A percentile compares a stretch with the other conserved stretches of the same genome.
Conservation (phyloP, 345 rosid genomes). For the Euphorbia lathyris region DNA sequence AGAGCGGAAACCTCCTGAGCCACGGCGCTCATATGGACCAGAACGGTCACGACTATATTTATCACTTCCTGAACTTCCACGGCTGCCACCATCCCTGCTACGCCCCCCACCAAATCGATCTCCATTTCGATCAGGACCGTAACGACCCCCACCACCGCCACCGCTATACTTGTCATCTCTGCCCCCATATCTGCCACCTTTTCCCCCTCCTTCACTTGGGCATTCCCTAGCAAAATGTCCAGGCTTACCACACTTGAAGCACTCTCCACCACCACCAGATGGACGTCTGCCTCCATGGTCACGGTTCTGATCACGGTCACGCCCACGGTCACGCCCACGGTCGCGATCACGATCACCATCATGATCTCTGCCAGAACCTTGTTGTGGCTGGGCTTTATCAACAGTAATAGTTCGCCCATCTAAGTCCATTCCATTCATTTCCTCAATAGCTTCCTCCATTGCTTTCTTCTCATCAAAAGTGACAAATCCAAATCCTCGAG, state of each 20-base stretch:
- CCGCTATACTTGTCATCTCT: conserved; percentile 43
- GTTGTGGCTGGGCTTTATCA: conserved; percentile 91
- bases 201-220: conserved; percentile 61
- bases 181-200: conserved; percentile 46
- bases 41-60: conserved; percentile 73
- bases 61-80: conserved; percentile 73
- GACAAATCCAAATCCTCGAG: conserved; percentile 97
- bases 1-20: conserved; percentile 52
- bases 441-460: conserved; percentile 89
- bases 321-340: conserved; percentile 63
- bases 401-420: conserved; percentile 91
- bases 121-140: conserved; percentile 82
- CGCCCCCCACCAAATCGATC: conserved; percentile 78
- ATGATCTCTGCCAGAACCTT: conserved; percentile 68
- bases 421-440: conserved; percentile 86
- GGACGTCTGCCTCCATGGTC: conserved; percentile 62
- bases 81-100: conserved; percentile 59
- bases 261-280: conserved; percentile 64
- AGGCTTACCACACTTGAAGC: conserved; percentile 94
- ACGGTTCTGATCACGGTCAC: conserved; percentile 43
- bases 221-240: conserved; percentile 98
- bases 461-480: conserved; percentile 77
- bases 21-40: conserved; percentile 79
- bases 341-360: conserved; percentile 70
- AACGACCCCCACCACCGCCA: conserved; percentile 55